Evolutionary conservation across 495 filamentous ascomycete species (phyloP).

Genomic region (Penicillium cosmopolitanum): DNA sequence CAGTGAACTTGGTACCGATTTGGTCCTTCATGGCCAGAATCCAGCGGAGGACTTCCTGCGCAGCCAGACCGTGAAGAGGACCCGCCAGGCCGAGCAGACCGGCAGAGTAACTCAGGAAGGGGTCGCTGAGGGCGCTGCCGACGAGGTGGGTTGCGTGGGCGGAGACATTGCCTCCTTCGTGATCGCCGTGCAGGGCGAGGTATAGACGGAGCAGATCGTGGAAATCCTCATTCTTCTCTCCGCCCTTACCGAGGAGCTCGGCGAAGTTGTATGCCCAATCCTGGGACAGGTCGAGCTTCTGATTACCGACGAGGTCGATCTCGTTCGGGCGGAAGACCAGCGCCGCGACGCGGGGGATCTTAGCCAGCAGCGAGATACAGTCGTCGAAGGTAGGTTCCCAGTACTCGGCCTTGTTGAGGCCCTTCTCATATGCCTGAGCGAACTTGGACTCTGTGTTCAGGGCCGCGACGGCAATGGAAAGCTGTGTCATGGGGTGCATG

Average conservation of each 20-base stretch:
- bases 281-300: constrained; percentile 59
- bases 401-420: constrained; percentile 91
- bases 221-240: constrained; percentile 85
- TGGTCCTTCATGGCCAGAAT: constrained; percentile 90
- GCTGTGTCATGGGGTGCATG: constrained; percentile 98
- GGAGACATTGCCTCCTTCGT: constrained; percentile 97
- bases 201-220: constrained; percentile 93
- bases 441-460: constrained; percentile 92
- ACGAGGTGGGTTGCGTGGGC: constrained; percentile 97
- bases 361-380: constrained; percentile 88
- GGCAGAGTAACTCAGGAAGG: constrained; percentile 94
- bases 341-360: constrained; percentile 94
- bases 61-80: constrained; percentile 91
- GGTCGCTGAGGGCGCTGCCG: constrained; percentile 92
- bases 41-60: constrained; percentile 96
- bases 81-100: constrained; percentile 95
- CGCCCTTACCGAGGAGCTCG: constrained; percentile 90
- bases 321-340: constrained; percentile 92
- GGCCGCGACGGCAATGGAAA: constrained; percentile 89
- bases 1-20: constrained; percentile 78
- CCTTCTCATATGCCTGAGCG: constrained; percentile 88
- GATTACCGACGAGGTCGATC: constrained; percentile 63
- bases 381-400: constrained; percentile 99
- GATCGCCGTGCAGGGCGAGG: constrained; percentile 94
- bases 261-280: constrained; percentile 99